Evolutionary conservation across 345 rosid species (phyloP).

Genomic region (Populus nigra): DNA sequence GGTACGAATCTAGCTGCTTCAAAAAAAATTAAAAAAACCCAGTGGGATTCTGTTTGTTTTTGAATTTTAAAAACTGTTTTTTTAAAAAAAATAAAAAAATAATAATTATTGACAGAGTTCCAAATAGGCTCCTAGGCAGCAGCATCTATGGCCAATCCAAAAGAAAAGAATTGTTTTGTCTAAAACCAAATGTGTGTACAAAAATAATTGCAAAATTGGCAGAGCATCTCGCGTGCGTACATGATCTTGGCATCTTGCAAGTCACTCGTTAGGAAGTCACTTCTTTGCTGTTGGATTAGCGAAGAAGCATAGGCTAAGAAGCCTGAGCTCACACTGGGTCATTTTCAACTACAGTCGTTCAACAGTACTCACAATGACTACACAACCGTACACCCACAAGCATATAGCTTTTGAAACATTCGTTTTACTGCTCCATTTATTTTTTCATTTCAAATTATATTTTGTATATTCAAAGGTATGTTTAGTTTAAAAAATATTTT

Average conservation of each 20-base stretch:
- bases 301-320: neutral
- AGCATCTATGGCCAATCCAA: neutral
- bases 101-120: too few species aligned
- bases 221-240: neutral
- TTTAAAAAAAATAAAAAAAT: too few species aligned
- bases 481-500: too few species aligned
- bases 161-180: neutral
- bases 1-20: neutral
- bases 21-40: neutral
- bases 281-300: neutral
- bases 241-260: conserved; percentile 1
- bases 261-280: neutral
- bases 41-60: neutral
- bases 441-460: too few species aligned
- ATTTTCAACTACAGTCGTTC: too few species aligned
- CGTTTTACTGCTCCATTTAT: too few species aligned
- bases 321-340: neutral
- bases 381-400: too few species aligned
- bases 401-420: too few species aligned
- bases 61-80: too few species aligned
- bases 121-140: neutral
- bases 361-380: too few species aligned
- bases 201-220: neutral
- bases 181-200: neutral
- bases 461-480: too few species aligned